Conservation (phyloP, 495 filamentous ascomycete species). For the Podospora appendiculata region DNA sequence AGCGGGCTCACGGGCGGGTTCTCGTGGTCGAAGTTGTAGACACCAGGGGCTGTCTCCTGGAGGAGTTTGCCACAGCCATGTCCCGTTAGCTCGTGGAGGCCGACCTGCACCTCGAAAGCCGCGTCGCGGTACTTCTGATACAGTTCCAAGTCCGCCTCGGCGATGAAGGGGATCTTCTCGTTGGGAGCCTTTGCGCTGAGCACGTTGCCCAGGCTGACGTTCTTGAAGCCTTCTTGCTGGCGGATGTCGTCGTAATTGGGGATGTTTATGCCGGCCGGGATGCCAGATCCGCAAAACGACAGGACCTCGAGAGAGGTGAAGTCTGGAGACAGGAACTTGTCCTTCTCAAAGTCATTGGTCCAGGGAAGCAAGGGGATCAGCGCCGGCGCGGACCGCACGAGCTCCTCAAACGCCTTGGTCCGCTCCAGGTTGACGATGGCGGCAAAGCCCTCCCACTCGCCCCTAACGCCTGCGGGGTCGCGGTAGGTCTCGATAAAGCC, state of each 20-base stretch:
- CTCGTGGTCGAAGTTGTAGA: slow-evolving; percentile 77
- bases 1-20: slow-evolving; percentile 78
- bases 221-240: slow-evolving; percentile 95
- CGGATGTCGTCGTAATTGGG: slow-evolving; percentile 95
- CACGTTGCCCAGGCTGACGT: slow-evolving; percentile 82
- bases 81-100: slow-evolving; percentile 81
- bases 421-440: slow-evolving; percentile 73
- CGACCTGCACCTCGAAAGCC: slow-evolving; percentile 92
- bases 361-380: slow-evolving; percentile 88
- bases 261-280: slow-evolving; percentile 69
- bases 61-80: slow-evolving; percentile 94
- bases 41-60: slow-evolving; percentile 73
- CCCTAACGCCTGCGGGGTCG: slow-evolving; percentile 84
- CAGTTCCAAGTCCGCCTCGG: slow-evolving; percentile 61
- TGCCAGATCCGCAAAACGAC: slow-evolving; percentile 57
- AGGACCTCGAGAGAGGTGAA: slow-evolving; percentile 81
- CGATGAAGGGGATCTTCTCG: slow-evolving; percentile 85
- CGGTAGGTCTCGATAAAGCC: slow-evolving; percentile 96
- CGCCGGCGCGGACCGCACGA: slow-evolving; percentile 70
- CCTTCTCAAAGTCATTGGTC: slow-evolving; percentile 85
- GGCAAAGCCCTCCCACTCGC: slow-evolving; percentile 96
- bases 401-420: slow-evolving; percentile 77
- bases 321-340: slow-evolving; percentile 87
- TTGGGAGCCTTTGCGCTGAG: slow-evolving; percentile 82
- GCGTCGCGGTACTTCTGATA: slow-evolving; percentile 73